Evolutionary conservation across 495 filamentous ascomycete species (phyloP).

Genomic region (Gamarada debralockiae): DNA sequence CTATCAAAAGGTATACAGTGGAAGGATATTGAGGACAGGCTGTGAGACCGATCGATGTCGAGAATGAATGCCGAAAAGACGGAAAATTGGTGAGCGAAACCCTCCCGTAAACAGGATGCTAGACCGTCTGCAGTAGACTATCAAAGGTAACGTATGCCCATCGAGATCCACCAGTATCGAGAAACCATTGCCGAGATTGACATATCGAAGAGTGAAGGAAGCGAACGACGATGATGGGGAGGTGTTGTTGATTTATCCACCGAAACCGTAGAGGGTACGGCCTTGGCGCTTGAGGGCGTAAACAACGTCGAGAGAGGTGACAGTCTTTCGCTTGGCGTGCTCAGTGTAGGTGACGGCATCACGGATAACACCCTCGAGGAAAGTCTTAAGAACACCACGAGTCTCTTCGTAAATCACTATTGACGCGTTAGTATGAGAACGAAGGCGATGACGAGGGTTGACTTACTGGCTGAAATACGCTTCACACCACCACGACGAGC

Average conservation of each 20-base stretch:
- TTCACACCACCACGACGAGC: constrained; percentile 99
- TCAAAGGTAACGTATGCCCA: constrained; percentile 28
- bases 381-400: constrained; percentile 99
- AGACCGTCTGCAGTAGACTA: constrained; percentile 30
- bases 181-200: constrained; percentile 14
- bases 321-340: constrained; percentile 57
- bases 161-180: constrained; percentile 11
- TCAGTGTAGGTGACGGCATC: constrained; percentile 87
- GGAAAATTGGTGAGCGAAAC: constrained; percentile 25
- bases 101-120: constrained; percentile 31
- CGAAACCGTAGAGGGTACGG: constrained; percentile 96
- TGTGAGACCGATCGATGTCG: constrained; percentile 11
- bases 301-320: constrained; percentile 91
- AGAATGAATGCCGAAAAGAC: constrained; percentile 11
- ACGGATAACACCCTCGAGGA: constrained; percentile 99
- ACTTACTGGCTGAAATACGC: constrained; percentile 89
- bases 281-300: constrained; percentile 95
- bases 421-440: constrained; percentile 10
- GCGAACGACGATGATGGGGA: constrained; percentile 8
- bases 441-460: neutral
- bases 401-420: constrained; percentile 99
- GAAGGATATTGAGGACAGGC: constrained; percentile 17
- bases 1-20: constrained; percentile 26
- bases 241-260: constrained; percentile 60
- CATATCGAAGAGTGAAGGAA: constrained; percentile 15